These are phyloP conservation scores for Scheffersomyces lignosus DNA, from an alignment of 805 yeast genomes.

Conservation along the genomic window DNA sequence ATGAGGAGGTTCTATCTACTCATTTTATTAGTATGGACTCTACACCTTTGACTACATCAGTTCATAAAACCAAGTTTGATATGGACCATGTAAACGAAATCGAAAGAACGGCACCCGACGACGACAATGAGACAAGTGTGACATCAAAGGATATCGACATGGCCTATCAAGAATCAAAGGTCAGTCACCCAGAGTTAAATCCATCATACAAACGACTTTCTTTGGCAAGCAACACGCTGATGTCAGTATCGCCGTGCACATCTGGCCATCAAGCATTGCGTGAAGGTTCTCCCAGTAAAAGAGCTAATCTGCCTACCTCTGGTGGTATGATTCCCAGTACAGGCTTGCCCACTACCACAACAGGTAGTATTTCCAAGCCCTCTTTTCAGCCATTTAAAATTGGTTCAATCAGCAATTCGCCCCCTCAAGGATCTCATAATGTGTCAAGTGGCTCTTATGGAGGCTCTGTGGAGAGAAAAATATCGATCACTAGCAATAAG, in stretches of 20 bases:
- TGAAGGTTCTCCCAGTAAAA: conserved; percentile 7
- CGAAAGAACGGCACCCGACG: conserved; percentile 5
- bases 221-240: conserved; percentile 11
- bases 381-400: conserved; percentile 61
- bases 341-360: too few species aligned
- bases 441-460: conserved; percentile 13
- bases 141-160: background rate
- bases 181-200: background rate
- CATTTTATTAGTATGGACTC: conserved; percentile 53
- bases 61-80: background rate
- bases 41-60: conserved; percentile 1
- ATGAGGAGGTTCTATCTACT: conserved; percentile 61
- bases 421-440: conserved; percentile 30
- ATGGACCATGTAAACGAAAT: conserved; percentile 3
- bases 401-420: conserved; percentile 53
- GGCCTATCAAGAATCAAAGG: too few species aligned
- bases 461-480: conserved; percentile 35
- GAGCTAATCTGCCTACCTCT: conserved; percentile 10
- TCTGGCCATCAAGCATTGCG: conserved; percentile 6
- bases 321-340: too few species aligned
- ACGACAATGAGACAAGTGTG: background rate
- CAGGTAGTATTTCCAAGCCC: conserved; percentile 17
- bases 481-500: conserved; percentile 45
- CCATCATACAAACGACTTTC: conserved; percentile 12
- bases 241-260: conserved; percentile 30